These are phyloP conservation scores for Sclerotinia glacialis DNA, from an alignment of 2,329 filamentous ascomycete genomes.

Conservation along the genomic window DNA sequence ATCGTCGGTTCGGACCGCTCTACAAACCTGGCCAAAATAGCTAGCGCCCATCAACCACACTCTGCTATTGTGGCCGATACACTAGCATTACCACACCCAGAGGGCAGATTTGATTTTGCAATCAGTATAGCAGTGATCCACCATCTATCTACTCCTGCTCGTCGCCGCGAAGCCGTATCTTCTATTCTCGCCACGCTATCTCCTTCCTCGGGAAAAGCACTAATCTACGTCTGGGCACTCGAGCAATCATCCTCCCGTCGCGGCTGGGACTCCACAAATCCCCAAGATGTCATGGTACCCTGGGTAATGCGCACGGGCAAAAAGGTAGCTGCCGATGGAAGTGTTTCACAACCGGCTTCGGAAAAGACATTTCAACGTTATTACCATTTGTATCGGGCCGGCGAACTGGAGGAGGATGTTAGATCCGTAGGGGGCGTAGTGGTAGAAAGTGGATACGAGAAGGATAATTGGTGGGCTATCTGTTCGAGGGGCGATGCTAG, in stretches of 20 bases:
- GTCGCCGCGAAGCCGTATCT: constrained; percentile 62
- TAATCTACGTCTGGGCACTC: constrained; percentile 93
- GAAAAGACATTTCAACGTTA: constrained; percentile 70
- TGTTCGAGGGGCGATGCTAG: constrained; percentile 25
- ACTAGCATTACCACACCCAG: constrained; percentile 75
- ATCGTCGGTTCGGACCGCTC: constrained; percentile 85
- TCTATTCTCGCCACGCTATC: constrained; percentile 2
- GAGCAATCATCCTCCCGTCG: constrained; percentile 84
- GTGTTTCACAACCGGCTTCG: constrained; percentile 38
- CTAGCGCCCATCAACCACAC: constrained; percentile 51
- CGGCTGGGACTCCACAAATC: constrained; percentile 79
- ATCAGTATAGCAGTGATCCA: constrained; percentile 94
- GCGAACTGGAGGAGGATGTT: constrained; percentile 83
- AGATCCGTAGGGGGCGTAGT: constrained; percentile 70
- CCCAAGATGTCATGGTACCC: constrained; percentile 92
- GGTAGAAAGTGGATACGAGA: constrained; percentile 83
- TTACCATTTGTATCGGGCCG: constrained; percentile 86
- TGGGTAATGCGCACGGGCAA: constrained; percentile 68
- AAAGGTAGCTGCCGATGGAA: constrained; percentile 37
- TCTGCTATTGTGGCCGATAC: constrained; percentile 77
- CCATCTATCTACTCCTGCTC: constrained; percentile 75
- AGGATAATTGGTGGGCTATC: constrained; percentile 97
- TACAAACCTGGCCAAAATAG: constrained; percentile 52
- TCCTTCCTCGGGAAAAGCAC: constrained; percentile 54
- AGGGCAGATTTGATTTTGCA: constrained; percentile 72